Conservation (phyloP, 2,329 filamentous ascomycete species). For the Aschersonia sp. region DNA sequence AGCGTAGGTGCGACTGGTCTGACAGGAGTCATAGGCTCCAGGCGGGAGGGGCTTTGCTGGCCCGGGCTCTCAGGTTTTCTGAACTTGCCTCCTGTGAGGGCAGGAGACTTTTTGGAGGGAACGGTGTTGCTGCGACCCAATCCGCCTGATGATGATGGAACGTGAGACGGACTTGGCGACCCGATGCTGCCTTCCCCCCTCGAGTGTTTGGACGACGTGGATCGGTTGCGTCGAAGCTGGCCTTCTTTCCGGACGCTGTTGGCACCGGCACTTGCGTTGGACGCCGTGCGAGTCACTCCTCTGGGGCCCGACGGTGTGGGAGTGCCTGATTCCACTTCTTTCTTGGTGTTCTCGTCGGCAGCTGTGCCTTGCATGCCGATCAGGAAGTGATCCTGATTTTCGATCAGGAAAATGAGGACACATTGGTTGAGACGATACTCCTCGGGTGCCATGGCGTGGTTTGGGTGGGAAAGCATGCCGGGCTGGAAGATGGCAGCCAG, state of each 20-base stretch:
- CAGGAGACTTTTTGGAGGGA: slow-evolving; percentile 78
- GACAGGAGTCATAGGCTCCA: slow-evolving; percentile 23
- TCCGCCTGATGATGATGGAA: slow-evolving; percentile 39
- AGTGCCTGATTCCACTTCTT: slow-evolving; percentile 56
- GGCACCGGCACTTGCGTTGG: slow-evolving; percentile 76
- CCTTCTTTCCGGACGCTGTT: slow-evolving; percentile 76
- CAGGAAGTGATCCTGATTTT: slow-evolving; percentile 96
- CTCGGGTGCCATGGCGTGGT: slow-evolving; percentile 86
- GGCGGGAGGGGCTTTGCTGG: slow-evolving; percentile 16
- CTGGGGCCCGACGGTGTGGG: slow-evolving; percentile 31
- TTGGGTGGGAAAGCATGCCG: slow-evolving; percentile 84
- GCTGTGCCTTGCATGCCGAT: slow-evolving; percentile 98
- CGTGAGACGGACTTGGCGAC: slow-evolving; percentile 47
- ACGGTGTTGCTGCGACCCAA: slow-evolving; percentile 71
- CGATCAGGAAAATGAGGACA: slow-evolving; percentile 92
- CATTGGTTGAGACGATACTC: slow-evolving; percentile 95
- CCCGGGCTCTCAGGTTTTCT: slow-evolving; percentile 22
- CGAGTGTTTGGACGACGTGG: slow-evolving; percentile 80
- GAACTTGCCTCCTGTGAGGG: slow-evolving; percentile 53
- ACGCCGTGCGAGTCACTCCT: slow-evolving; percentile 51
- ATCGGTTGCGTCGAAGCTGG: slow-evolving; percentile 73
- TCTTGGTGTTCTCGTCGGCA: slow-evolving; percentile 68
- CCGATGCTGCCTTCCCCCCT: slow-evolving; percentile 58
- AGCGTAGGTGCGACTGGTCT: slow-evolving; percentile 11
- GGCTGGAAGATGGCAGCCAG: slow-evolving; percentile 95